phyloP scores from a whole-genome alignment of 2,329 filamentous ascomycete genomes.

The Colletotrichum orchidophilum region DNA sequence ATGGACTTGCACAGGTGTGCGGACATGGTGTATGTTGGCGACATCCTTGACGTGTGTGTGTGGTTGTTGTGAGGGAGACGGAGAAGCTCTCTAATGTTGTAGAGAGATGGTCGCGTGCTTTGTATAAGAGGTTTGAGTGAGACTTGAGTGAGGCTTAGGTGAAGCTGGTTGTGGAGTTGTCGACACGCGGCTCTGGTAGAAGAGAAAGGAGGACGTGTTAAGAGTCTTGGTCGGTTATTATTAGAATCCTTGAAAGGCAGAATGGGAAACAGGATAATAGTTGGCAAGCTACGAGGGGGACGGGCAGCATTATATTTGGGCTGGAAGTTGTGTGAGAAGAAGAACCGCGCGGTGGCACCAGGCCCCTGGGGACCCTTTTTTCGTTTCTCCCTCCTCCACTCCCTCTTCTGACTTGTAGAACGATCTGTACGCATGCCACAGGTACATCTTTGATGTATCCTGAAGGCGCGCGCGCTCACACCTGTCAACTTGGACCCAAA shows the following conservation, averaged over 20 bases:
- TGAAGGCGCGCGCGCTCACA: background rate
- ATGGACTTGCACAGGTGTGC: constrained; percentile 69
- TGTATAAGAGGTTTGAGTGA: constrained; percentile 20
- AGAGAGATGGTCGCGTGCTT: background rate
- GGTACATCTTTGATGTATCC: constrained; percentile 4
- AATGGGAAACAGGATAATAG: constrained; percentile 1
- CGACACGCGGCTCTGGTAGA: constrained; percentile 16
- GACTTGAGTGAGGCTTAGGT: constrained; percentile 10
- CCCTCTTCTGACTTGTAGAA: background rate
- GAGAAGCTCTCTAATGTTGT: background rate
- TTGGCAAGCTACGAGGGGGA: background rate
- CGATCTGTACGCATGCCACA: constrained; percentile 9
- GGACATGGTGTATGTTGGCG: constrained; percentile 69
- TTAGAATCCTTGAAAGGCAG: constrained; percentile 20
- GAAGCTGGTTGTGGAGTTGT: constrained; percentile 4
- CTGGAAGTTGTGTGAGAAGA: background rate
- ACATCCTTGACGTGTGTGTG: constrained; percentile 51
- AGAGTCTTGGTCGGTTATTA: constrained; percentile 4
- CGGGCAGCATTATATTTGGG: constrained; percentile 28
- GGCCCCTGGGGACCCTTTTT: background rate
- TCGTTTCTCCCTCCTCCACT: background rate
- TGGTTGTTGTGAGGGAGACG: constrained; percentile 4
- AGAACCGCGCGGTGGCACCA: background rate
- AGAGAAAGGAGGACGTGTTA: background rate
- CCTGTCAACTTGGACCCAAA: constrained; percentile 12